A percentile compares a stretch with the other conserved stretches of the same genome.
These are phyloP conservation scores for Quercus variabilis DNA, from an alignment of 306 rosid species.

Conservation along the genomic window DNA sequence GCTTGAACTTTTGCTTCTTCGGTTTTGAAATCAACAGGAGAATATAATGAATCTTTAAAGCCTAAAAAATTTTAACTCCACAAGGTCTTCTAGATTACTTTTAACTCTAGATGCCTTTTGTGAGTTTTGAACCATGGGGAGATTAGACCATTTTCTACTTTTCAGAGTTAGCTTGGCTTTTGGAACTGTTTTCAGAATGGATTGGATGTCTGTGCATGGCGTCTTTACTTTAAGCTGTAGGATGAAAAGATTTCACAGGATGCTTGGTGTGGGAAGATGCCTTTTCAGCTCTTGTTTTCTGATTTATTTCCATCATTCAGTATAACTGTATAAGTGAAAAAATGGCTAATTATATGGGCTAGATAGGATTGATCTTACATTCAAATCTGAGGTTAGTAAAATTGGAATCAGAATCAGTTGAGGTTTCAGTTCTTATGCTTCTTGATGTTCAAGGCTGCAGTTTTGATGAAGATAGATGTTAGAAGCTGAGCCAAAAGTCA, in stretches of 20 bases:
- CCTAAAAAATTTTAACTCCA: background rate
- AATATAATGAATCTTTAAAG: background rate
- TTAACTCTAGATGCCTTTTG: background rate
- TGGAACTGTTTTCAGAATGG: background rate
- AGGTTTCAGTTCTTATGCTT: too few relatives aligned
- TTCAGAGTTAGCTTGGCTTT: background rate
- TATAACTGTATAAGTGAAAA: too few relatives aligned
- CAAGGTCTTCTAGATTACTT: background rate
- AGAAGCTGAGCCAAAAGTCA: too few relatives aligned
- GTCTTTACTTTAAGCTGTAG: background rate
- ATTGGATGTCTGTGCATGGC: background rate
- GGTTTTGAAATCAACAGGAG: background rate
- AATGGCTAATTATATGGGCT: too few relatives aligned
- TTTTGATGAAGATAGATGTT: too few relatives aligned
- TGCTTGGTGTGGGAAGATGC: background rate
- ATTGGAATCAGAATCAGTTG: too few relatives aligned
- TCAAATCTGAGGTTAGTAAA: too few relatives aligned
- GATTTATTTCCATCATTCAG: too few relatives aligned
- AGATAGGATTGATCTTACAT: too few relatives aligned
- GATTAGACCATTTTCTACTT: background rate
- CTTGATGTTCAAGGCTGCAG: too few relatives aligned
- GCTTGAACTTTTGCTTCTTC: background rate
- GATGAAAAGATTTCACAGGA: background rate
- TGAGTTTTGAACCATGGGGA: background rate
- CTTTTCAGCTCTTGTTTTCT: too few relatives aligned